These are phyloP conservation scores for Aspergillus transmontanensis DNA, from an alignment of 2,329 filamentous ascomycete species.

Conservation along the genomic window DNA sequence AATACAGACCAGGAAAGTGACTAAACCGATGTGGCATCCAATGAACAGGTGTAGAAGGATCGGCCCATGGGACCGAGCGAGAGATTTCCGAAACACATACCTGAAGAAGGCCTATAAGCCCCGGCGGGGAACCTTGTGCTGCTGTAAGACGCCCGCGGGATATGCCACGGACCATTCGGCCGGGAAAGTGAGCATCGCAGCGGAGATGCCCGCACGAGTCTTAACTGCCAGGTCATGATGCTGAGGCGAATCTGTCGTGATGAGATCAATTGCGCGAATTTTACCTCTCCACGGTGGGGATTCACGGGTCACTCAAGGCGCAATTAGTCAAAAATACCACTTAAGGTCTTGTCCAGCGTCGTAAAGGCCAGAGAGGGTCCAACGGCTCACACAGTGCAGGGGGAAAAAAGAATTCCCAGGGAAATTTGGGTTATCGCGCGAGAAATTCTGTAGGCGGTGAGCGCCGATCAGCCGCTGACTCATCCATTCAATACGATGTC, in stretches of 20 bases:
- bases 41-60: slow-evolving; percentile 4
- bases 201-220: slow-evolving; percentile 36
- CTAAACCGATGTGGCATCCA: slow-evolving; percentile 5
- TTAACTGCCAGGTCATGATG: slow-evolving; percentile 35
- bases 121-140: slow-evolving; percentile 18
- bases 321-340: background rate
- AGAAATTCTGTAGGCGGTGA: slow-evolving; percentile 2
- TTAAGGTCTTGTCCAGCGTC: background rate
- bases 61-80: slow-evolving; percentile 7
- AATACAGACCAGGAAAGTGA: slow-evolving; percentile 6
- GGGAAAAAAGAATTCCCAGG: background rate
- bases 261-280: slow-evolving; percentile 13
- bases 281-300: slow-evolving; percentile 16
- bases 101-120: slow-evolving; percentile 12
- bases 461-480: background rate
- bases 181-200: slow-evolving; percentile 31
- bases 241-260: background rate
- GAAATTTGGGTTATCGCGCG: background rate
- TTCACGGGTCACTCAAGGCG: background rate
- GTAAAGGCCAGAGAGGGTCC: background rate
- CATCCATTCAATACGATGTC: background rate
- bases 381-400: background rate
- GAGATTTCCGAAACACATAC: slow-evolving; percentile 11
- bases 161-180: slow-evolving; percentile 28
- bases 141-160: slow-evolving; percentile 16